A percentile compares a stretch with the other conserved stretches of the same genome.
These are phyloP conservation scores for Penicillium capsulatum DNA, from an alignment of 2,329 filamentous ascomycete species.

Conservation along the genomic window DNA sequence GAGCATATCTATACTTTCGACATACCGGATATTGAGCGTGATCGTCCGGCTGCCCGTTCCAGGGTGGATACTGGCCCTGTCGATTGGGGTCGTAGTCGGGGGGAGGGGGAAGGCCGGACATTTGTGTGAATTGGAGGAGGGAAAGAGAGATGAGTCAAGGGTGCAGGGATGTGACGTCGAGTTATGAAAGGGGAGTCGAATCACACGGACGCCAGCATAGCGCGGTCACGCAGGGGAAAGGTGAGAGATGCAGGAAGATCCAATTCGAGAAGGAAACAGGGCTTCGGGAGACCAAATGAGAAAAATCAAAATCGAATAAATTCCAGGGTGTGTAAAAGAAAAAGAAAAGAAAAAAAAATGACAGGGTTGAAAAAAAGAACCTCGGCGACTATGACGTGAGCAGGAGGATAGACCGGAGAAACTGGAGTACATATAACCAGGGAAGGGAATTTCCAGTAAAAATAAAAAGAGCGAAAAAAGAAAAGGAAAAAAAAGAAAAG, in stretches of 20 bases:
- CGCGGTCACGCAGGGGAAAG: constrained; percentile 25
- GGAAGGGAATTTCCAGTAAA: constrained; percentile 3
- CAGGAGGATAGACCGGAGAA: constrained; percentile 7
- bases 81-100: constrained; percentile 43
- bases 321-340: constrained; percentile 12
- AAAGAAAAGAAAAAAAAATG: constrained; percentile 18
- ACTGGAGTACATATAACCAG: too few species aligned
- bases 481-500: constrained; percentile 10
- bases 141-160: constrained; percentile 25
- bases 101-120: constrained; percentile 43
- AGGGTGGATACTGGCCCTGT: constrained; percentile 46
- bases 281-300: too few species aligned
- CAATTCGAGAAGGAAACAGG: constrained; percentile 8
- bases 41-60: constrained; percentile 40
- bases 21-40: constrained; percentile 39
- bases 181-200: constrained; percentile 21
- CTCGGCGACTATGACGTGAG: constrained; percentile 32
- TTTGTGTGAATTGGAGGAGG: constrained; percentile 29
- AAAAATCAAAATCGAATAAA: constrained; percentile 16
- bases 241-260: constrained; percentile 10
- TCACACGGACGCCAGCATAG: constrained; percentile 26
- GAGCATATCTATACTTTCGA: too few species aligned
- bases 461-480: constrained; percentile 11
- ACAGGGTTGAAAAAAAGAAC: constrained; percentile 21
- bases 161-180: constrained; percentile 26